These are phyloP conservation scores for Pythium inflatum DNA, from an alignment of 352 stramenopile species.

Conservation along the genomic window DNA sequence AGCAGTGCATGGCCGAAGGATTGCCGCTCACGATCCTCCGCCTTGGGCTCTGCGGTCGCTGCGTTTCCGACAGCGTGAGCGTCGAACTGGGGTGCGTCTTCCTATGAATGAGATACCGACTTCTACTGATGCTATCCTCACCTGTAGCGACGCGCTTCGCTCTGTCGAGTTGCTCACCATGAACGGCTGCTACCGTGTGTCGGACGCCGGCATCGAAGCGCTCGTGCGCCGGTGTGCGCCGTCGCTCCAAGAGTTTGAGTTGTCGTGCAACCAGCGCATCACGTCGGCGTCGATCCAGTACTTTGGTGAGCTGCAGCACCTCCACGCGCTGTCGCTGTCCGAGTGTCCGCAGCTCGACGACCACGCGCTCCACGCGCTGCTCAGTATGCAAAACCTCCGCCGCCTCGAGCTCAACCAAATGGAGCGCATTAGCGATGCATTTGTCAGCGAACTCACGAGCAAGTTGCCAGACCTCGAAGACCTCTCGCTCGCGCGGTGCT, in stretches of 20 bases:
- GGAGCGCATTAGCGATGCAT: slow-evolving; percentile 68
- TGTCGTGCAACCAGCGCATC: slow-evolving; percentile 86
- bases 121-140: background rate
- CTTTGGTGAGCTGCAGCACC: slow-evolving; percentile 65
- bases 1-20: slow-evolving; percentile 48
- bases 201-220: slow-evolving; percentile 62
- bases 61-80: slow-evolving; percentile 76
- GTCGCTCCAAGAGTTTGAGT: slow-evolving; percentile 72
- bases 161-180: slow-evolving; percentile 71
- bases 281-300: slow-evolving; percentile 75
- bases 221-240: slow-evolving; percentile 72
- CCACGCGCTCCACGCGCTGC: slow-evolving; percentile 54
- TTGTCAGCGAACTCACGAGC: slow-evolving; percentile 50
- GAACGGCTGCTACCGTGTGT: slow-evolving; percentile 79
- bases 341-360: slow-evolving; percentile 82
- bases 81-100: slow-evolving; percentile 53
- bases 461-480: slow-evolving; percentile 64
- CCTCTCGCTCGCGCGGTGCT: slow-evolving; percentile 70
- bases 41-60: slow-evolving; percentile 76
- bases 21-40: slow-evolving; percentile 58
- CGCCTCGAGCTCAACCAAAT: slow-evolving; percentile 81
- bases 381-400: slow-evolving; percentile 63
- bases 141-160: slow-evolving; percentile 39
- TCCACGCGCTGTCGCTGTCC: slow-evolving; percentile 70
- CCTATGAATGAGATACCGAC: background rate